Evolutionary conservation across 2,329 filamentous ascomycete genomes (phyloP), one percentile per base, ranked within the genome.

Genomic region (Arthrinium phaeospermum): DNA sequence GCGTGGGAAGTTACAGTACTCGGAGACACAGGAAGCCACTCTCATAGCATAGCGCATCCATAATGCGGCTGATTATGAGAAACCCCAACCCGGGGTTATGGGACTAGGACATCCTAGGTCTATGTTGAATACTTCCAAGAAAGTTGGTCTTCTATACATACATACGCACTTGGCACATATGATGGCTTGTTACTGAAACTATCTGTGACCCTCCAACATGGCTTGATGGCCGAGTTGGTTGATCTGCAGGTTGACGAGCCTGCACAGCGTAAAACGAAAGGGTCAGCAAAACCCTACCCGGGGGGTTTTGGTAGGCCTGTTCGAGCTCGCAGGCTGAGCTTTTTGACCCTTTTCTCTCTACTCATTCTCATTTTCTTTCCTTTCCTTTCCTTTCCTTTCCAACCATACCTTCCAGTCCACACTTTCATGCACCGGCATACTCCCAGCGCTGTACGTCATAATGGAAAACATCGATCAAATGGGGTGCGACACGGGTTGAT

Each of bases 1-100:
- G 78, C 72, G 80, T 68, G 76, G 75, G 49, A 77, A 73, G 74
- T 74, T 79, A 12, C 79, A 80, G 70, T 80, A 80, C 68, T 74
- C 72, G 27, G 68, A 51, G 46, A 24, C 34, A 24, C 41, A 34
- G 37, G 16, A 0, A 41, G 10, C 37, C 10, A 67, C 16, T 3
- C 19, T 5, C 44, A 8, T 57, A 30, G 22, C 22, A 49, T 22
- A n/a, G n/a, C n/a, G n/a, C n/a, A n/a, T n/a, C 0, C 51, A 27
- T 24, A 14, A 30, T 30, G 3, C 14, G 51, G 24, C n/a, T 16
- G 27, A 7, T 57, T 14, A 34, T 30, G 14, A 57, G 24, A 19
- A 7, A 8, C 14, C 14, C 27, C 12, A 30, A n/a, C n/a, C n/a
- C n/a, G n/a, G n/a, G n/a, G n/a, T n/a, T n/a, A n/a, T n/a, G n/a